Conservation (phyloP, 2,329 filamentous ascomycete genomes). For the Sporothrix dimorphospora region DNA sequence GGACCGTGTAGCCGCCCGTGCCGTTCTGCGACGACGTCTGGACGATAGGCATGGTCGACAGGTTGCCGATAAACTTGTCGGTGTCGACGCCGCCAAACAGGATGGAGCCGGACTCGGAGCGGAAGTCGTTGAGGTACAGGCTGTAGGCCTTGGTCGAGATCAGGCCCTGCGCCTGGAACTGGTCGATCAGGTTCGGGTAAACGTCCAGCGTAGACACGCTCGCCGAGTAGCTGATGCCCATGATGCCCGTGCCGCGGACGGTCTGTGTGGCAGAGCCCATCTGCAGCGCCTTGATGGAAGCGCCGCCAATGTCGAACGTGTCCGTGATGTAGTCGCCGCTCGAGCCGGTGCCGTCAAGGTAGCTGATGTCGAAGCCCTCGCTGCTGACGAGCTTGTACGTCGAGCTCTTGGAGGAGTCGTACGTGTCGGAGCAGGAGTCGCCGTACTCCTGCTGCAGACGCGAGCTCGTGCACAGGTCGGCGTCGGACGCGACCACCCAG, state of each 20-base stretch:
- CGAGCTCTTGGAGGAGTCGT: conserved; percentile 51
- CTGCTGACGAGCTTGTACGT: conserved; percentile 51
- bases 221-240: conserved; percentile 61
- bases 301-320: conserved; percentile 54
- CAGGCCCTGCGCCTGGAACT: conserved; percentile 63
- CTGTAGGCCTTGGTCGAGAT: conserved; percentile 70
- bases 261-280: conserved; percentile 57
- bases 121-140: conserved; percentile 62
- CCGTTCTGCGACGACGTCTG: conserved; percentile 44
- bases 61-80: conserved; percentile 63
- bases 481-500: conserved; percentile 53
- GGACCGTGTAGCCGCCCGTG: conserved; percentile 45
- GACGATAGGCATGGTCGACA: conserved; percentile 60
- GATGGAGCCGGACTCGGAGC: conserved; percentile 63
- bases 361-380: conserved; percentile 60
- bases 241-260: conserved; percentile 57
- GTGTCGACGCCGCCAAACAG: conserved; percentile 72
- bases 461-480: conserved; percentile 46
- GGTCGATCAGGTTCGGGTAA: conserved; percentile 65
- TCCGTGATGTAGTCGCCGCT: conserved; percentile 62
- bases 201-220: conserved; percentile 50
- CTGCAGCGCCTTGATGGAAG: conserved; percentile 55
- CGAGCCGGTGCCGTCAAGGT: conserved; percentile 61
- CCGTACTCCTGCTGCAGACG: conserved; percentile 43
- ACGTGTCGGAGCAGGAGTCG: conserved; percentile 46